Conservation (phyloP, 2,329 filamentous ascomycete species). For the Cercospora zeae-maydis region DNA sequence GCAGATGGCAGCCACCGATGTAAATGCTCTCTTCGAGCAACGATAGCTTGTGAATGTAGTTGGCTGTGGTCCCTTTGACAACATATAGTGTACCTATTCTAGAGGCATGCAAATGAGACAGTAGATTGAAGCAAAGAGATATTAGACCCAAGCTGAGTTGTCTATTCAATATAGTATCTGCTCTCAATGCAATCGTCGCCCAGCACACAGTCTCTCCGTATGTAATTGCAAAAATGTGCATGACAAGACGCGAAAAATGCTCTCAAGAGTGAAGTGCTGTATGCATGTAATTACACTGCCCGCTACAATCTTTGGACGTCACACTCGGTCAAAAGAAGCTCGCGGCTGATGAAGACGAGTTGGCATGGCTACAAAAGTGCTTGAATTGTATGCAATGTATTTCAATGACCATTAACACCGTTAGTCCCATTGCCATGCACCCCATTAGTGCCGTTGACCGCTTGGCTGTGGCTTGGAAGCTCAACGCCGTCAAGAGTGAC, state of each 20-base stretch:
- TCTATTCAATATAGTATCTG: too few relatives aligned
- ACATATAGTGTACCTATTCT: not conserved
- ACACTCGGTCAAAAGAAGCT: not conserved
- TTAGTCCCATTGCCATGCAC: not conserved
- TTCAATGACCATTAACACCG: conserved; percentile 5
- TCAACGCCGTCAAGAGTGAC: conserved; percentile 14
- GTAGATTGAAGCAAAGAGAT: too few relatives aligned
- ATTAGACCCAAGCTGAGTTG: too few relatives aligned
- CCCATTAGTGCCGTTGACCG: not conserved
- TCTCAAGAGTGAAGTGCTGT: too few relatives aligned
- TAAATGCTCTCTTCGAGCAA: not conserved
- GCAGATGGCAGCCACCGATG: conserved; percentile 49
- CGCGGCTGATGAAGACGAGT: not conserved
- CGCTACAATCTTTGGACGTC: not conserved
- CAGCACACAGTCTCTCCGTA: too few relatives aligned
- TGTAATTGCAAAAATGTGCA: too few relatives aligned
- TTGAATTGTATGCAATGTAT: not conserved
- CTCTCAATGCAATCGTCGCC: too few relatives aligned
- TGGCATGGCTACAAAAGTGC: not conserved
- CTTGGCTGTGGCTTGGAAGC: not conserved
- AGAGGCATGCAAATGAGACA: too few relatives aligned
- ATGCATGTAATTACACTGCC: too few relatives aligned
- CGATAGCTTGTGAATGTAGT: not conserved
- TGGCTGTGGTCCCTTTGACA: not conserved
- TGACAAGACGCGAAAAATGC: too few relatives aligned